Percentiles rank a stretch among this genome's conserved stretches.
These are phyloP conservation scores for Teratosphaeriaceae sp. DNA, from an alignment of 2,329 filamentous ascomycete genomes.

Conservation along the genomic window DNA sequence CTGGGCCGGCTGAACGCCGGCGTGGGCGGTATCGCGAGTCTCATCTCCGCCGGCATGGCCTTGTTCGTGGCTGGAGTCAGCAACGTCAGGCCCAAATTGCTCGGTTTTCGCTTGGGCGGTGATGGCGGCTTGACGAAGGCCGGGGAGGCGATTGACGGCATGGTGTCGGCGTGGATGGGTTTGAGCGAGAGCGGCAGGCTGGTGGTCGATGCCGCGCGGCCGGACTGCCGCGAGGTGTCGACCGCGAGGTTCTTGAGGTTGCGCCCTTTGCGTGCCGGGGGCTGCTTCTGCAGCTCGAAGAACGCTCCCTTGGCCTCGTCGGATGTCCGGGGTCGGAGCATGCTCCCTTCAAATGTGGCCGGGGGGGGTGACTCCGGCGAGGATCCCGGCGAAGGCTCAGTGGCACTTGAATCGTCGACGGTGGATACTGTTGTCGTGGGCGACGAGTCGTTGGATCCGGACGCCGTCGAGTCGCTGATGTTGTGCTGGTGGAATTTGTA, in stretches of 20 bases:
- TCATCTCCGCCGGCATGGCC: slow-evolving; percentile 53
- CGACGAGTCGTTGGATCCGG: slow-evolving; percentile 86
- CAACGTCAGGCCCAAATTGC: slow-evolving; percentile 66
- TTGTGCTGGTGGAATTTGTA: slow-evolving; percentile 56
- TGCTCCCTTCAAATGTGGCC: slow-evolving; percentile 58
- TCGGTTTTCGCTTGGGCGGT: slow-evolving; percentile 63
- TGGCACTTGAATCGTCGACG: slow-evolving; percentile 82
- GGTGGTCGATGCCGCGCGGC: slow-evolving; percentile 42
- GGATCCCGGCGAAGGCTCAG: slow-evolving; percentile 83
- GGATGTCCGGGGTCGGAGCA: slow-evolving; percentile 41
- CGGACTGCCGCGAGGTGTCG: slow-evolving; percentile 50
- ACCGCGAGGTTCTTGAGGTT: slow-evolving; percentile 83
- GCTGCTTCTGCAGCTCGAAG: slow-evolving; percentile 43
- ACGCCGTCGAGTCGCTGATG: slow-evolving; percentile 70
- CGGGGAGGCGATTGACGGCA: slow-evolving; percentile 63
- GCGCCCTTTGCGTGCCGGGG: slow-evolving; percentile 57
- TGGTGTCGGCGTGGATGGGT: slow-evolving; percentile 42
- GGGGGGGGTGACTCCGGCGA: slow-evolving; percentile 83
- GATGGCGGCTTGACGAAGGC: slow-evolving; percentile 76
- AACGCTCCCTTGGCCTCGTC: slow-evolving; percentile 48
- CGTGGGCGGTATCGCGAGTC: slow-evolving; percentile 52
- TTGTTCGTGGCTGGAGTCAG: slow-evolving; percentile 56
- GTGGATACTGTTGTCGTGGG: slow-evolving; percentile 92
- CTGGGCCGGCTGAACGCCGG: slow-evolving; percentile 46
- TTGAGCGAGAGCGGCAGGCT: slow-evolving; percentile 49